A percentile compares a stretch with the other conserved stretches of the same genome.
Conservation (phyloP, 805 yeast species). For the Candida jianshihensis region DNA sequence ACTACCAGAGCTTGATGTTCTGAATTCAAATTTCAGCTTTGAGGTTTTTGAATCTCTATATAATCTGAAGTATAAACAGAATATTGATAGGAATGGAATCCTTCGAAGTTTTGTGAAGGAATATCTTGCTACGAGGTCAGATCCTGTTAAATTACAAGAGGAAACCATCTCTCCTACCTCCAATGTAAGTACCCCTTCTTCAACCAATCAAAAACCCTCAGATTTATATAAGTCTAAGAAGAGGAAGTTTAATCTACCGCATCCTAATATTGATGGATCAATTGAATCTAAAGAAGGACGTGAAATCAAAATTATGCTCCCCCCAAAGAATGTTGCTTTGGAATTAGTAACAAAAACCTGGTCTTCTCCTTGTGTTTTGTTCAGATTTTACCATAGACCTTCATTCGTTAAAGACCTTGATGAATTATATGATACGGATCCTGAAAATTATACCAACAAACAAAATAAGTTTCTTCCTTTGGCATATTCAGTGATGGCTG, state of each 20-base stretch:
- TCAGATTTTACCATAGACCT: conserved; percentile 82
- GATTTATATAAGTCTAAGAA: neutral
- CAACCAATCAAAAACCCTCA: neutral
- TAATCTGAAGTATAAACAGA: conserved; percentile 1
- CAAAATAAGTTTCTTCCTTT: conserved; percentile 74
- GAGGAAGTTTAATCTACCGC: conserved; percentile 14
- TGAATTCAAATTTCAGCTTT: conserved; percentile 23
- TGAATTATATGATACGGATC: conserved; percentile 68
- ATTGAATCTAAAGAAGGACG: conserved; percentile 28
- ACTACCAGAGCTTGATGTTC: conserved; percentile 34
- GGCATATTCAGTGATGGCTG: conserved; percentile 81
- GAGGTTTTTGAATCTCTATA: conserved; percentile 17
- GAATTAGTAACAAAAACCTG: conserved; percentile 70
- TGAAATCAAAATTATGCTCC: conserved; percentile 62
- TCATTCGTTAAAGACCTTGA: conserved; percentile 69
- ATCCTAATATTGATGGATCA: conserved; percentile 31
- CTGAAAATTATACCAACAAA: conserved; percentile 59
- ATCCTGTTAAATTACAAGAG: conserved; percentile 1
- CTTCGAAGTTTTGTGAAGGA: conserved; percentile 6
- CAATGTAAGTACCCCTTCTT: neutral
- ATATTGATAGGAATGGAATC: conserved; percentile 2
- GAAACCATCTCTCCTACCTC: conserved; percentile 7
- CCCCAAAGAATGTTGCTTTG: conserved; percentile 67
- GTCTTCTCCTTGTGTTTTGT: conserved; percentile 80
- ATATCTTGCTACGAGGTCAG: conserved; percentile 6